Evolutionary conservation across 73 alveolate species (phyloP).

Genomic region (Loxodes magnus): DNA sequence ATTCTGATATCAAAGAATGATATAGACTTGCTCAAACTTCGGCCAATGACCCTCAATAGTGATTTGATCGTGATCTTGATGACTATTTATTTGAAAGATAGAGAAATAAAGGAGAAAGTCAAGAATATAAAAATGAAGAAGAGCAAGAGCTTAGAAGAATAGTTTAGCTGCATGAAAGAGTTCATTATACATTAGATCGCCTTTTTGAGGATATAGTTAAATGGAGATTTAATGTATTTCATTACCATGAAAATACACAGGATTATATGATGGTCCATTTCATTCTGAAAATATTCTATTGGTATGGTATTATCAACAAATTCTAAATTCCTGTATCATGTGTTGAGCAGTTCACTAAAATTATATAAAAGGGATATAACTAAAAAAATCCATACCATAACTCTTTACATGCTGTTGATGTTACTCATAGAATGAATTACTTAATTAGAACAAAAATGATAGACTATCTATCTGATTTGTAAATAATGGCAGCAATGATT

Average conservation of each 20-base stretch:
- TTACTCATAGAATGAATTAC: constrained; percentile 37
- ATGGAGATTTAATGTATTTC: constrained; percentile 54
- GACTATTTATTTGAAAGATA: constrained; percentile 51
- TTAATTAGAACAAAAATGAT: constrained; percentile 35
- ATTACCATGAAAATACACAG: constrained; percentile 27
- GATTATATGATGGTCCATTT: constrained; percentile 39
- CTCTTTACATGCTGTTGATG: constrained; percentile 41
- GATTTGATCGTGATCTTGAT: constrained; percentile 66
- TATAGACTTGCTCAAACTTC: constrained; percentile 26
- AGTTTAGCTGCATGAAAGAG: constrained; percentile 21
- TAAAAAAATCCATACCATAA: constrained; percentile 35
- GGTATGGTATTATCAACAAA: constrained; percentile 41
- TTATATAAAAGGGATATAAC: constrained; percentile 7
- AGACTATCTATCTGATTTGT: constrained; percentile 43
- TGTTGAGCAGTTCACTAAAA: neutral
- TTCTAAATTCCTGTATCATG: constrained; percentile 34
- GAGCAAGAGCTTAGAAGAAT: constrained; percentile 44
- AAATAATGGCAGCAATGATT: constrained; percentile 49
- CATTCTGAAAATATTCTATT: constrained; percentile 33
- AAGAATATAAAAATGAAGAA: constrained; percentile 27
- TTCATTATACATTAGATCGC: constrained; percentile 28
- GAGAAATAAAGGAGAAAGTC: constrained; percentile 35
- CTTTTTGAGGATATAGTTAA: constrained; percentile 55
- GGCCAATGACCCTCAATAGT: constrained; percentile 48
- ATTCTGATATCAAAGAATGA: constrained; percentile 55